Evolutionary conservation across 2,329 filamentous ascomycete genomes (phyloP), one percentile per base, ranked within the genome.

Genomic region (Xylariaceae sp.): DNA sequence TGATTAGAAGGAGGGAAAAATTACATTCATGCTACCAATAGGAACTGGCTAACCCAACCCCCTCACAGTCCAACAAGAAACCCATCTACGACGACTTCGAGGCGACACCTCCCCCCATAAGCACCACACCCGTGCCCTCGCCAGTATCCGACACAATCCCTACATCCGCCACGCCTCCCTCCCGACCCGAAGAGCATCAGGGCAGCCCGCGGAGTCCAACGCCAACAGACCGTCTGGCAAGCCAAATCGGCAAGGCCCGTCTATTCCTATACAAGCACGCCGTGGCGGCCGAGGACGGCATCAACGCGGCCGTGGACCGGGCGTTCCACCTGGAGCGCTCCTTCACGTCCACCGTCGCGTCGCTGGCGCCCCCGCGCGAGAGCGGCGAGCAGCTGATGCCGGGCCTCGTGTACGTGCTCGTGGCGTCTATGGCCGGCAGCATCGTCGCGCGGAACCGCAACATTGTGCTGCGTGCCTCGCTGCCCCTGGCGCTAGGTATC

Each of bases 341-440:
- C 69, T 92, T 97, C 77, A 96, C 93, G 65, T 84, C 82, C 73
- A 97, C 94, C 57, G 75, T 99, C 63, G 91, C 92, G 54, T 92
- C 89, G 18, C 83, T 99, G 32, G 94, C 92, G 16, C 94, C 94
- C 24, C 80, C 92, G 30, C 87, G 87, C 67, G 88, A 93, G 74
- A 90, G 86, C 56, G 90, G 89, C 71, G 94, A 99, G 80, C 86
- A 86, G 70, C 82, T 99, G 51, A 86, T 97, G 75, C 94, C 94
- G 27, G 93, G 93, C 21, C 81, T 86, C 55, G 85, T 97, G 63
- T 97, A 97, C 76, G 92, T 97, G 40, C 83, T 97, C 24, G 92
- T 99, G 41, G 88, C 92, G 35, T 87, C 91, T 66, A 97, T 99
- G 92, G 91, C 94, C 29, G 94, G 93, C 64, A 92, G 86, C 73